Evolutionary conservation across 345 rosid genomes (phyloP), one percentile per base, ranked within the genome.

Genomic region (Camelina neglecta): DNA sequence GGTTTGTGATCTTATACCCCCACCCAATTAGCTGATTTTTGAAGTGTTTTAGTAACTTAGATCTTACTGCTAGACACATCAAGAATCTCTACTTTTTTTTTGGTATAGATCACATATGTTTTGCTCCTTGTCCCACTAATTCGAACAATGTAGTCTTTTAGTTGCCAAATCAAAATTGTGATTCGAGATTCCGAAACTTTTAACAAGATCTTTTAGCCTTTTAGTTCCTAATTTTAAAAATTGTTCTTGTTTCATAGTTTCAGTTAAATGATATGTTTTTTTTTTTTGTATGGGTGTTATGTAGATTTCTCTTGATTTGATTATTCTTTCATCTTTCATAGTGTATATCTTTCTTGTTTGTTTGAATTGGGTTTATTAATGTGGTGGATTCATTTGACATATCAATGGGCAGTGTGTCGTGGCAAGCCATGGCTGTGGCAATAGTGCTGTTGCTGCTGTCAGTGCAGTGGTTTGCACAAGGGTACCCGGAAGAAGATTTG

Each of bases 401-500:
- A 35, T n/a, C 8, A 29, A n/a, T 31, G 61, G 5, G 2, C 23
- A 57, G 41, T 48, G 16, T 54, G 13, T 63, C 8, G 2, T 42
- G 15, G 47, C 29, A n/a, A 23, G 49, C 4, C 7, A 38, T 63
- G 5, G 35, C 11, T 31, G 6, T 60, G 42, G n/a, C 11, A 8
- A 36, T 54, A 15, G 31, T 70, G n/a, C 24, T 67, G 18, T 16
- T 55, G 47, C 24, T 38, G 45, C 24, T 49, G 16, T 44, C 24
- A 63, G 6, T 64, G 42, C 49, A 12, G 35, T 50, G 7, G 54
- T 56, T 59, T 6, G 44, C 35, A 16, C 72, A 76, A 36, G 92
- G 83, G 0, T 86, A 80, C 59, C 97, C 96, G 8, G 80, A 23
- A 18, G 86, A 86, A 81, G 98, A 93, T 81, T 81, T 89, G 79